Evolutionary conservation across 2,329 filamentous ascomycete genomes (phyloP).

Genomic region (Leptographium wingfieldii): DNA sequence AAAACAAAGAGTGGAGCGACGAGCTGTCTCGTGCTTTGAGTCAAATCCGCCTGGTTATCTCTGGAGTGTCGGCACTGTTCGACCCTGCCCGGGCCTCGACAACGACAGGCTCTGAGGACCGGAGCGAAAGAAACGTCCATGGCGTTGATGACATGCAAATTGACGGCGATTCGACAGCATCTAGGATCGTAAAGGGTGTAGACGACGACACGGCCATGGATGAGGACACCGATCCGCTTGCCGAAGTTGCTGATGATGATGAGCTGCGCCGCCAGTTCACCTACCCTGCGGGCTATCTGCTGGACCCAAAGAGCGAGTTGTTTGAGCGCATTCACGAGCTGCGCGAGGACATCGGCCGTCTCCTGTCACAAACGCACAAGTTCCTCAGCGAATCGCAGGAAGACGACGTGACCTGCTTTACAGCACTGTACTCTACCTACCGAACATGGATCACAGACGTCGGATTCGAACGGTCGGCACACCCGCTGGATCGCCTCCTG

Average conservation of each 20-base stretch:
- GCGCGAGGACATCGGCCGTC: conserved; percentile 65
- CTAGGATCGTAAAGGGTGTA: conserved; percentile 31
- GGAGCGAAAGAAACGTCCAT: conserved; percentile 22
- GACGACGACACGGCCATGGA: conserved; percentile 30
- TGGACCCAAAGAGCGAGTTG: conserved; percentile 47
- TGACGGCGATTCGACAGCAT: not conserved
- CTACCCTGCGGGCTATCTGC: conserved; percentile 77
- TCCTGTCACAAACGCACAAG: conserved; percentile 70
- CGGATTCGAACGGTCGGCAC: conserved; percentile 87
- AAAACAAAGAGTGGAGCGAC: conserved; percentile 98
- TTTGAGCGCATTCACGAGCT: conserved; percentile 71
- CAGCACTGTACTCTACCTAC: conserved; percentile 81
- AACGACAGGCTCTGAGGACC: conserved; percentile 25
- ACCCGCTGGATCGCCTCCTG: conserved; percentile 77
- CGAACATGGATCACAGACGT: conserved; percentile 96
- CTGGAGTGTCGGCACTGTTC: conserved; percentile 81
- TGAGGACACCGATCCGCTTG: conserved; percentile 41
- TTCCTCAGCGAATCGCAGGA: conserved; percentile 79
- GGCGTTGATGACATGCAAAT: not conserved
- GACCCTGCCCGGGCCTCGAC: conserved; percentile 59
- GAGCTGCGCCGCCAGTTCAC: conserved; percentile 76
- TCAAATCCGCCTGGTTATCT: conserved; percentile 76
- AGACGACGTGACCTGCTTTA: conserved; percentile 93
- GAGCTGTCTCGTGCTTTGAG: conserved; percentile 86
- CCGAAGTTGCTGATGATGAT: conserved; percentile 62